A percentile compares a stretch with the other conserved stretches of the same genome.
Conservation (phyloP, 1,284 basidiomycete species). For the Malassezia obtusa region DNA sequence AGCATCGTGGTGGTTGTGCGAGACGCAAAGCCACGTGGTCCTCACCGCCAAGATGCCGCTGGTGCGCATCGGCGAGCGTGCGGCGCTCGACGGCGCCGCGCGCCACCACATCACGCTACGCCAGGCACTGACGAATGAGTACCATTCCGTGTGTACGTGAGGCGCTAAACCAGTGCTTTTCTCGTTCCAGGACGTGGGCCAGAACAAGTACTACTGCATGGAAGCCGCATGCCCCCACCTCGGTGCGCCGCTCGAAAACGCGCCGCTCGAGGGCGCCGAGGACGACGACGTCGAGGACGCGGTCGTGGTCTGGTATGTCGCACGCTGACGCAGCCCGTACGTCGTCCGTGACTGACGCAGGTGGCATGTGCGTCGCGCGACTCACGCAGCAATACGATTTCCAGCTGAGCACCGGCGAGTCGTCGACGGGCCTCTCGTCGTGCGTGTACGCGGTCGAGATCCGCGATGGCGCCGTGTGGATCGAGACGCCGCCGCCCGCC, state of each 20-base stretch:
- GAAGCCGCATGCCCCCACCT: constrained; percentile 74
- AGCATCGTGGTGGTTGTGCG: constrained; percentile 26
- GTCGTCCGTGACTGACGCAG: constrained; percentile 2
- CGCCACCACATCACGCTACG: constrained; percentile 39
- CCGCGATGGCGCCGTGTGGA: constrained; percentile 49
- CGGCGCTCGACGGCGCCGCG: constrained; percentile 21
- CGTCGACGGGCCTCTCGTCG: constrained; percentile 65
- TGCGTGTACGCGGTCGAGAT: constrained; percentile 64
- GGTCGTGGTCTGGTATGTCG: constrained; percentile 49
- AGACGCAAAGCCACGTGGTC: background rate
- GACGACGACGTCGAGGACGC: constrained; percentile 50
- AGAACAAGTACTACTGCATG: constrained; percentile 59
- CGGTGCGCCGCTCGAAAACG: constrained; percentile 70
- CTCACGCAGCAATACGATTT: constrained; percentile 73
- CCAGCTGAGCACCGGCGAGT: constrained; percentile 61
- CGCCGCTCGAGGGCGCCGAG: constrained; percentile 54
- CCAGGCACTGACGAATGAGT: constrained; percentile 21
- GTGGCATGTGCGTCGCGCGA: constrained; percentile 1
- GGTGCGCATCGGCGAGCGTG: constrained; percentile 11
- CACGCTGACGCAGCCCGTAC: constrained; percentile 10
- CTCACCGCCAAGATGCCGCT: background rate
- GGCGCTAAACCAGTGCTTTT: constrained; percentile 22
- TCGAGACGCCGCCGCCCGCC: constrained; percentile 22
- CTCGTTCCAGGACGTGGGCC: constrained; percentile 21
- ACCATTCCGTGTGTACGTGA: constrained; percentile 30